Evolutionary conservation across 2,329 filamentous ascomycete genomes (phyloP).

Genomic region (Aspergillus sp.): DNA sequence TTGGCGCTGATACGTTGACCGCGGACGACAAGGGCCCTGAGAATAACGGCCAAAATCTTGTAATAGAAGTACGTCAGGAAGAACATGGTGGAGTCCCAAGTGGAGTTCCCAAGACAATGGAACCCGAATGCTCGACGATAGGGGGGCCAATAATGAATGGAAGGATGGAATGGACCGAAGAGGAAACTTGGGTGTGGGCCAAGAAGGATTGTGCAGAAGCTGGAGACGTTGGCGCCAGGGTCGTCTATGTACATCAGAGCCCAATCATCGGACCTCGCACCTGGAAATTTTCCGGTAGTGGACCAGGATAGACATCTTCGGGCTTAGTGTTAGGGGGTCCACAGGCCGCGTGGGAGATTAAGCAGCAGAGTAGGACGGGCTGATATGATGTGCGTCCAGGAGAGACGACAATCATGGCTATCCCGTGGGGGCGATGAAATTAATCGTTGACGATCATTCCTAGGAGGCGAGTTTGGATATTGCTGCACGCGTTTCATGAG

Average conservation of each 20-base stretch:
- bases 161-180: background rate
- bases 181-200: background rate
- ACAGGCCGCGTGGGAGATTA: conserved; percentile 2
- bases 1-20: conserved; percentile 2
- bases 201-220: background rate
- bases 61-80: conserved; percentile 20
- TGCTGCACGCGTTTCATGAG: too few relatives aligned
- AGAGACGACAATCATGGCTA: background rate
- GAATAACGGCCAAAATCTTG: conserved; percentile 18
- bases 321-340: background rate
- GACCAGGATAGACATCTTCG: background rate
- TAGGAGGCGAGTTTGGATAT: background rate
- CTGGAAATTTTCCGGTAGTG: too few relatives aligned
- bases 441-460: background rate
- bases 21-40: conserved; percentile 12
- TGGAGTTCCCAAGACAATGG: background rate
- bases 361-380: background rate
- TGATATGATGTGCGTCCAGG: background rate
- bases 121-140: background rate
- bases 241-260: background rate
- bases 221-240: background rate
- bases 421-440: background rate
- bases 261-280: background rate
- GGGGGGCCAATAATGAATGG: background rate
- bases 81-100: conserved; percentile 13